Evolutionary conservation across 192 early-diverging fungal species (phyloP), one percentile per base, ranked within the genome.

Genomic region (Coemansia sp.): DNA sequence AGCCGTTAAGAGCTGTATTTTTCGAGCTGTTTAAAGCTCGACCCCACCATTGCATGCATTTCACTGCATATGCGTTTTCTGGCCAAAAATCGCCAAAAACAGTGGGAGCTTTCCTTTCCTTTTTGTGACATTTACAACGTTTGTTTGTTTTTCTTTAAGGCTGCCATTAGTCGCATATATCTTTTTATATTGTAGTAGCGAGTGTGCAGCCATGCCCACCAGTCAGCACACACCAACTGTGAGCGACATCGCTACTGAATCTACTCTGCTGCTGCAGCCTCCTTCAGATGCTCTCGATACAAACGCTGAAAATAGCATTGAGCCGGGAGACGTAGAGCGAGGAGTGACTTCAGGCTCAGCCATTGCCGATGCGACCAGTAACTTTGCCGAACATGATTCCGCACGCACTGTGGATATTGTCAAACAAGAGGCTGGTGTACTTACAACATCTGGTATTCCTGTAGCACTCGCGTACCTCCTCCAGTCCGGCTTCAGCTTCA

Each of bases 401-500:
- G 29, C 44, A 13, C n/a, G 23, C 7, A 50, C 76, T 25, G 50
- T 29, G 23, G 41, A 27, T 4, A 70, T 65, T 9, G 27, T 68
- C 17, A 57, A 42, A 25, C 62, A 79, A 13, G 75, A 79, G 41
- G 59, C 67, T 15, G 15, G 33, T 17, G 6, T 45, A 27, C 30
- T 81, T 33, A 40, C 52, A 33, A 15, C 17, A 38, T 41, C 79
- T 14, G 66, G 68, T 29, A 9, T 72, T 7, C 72, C 79, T 0
- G 54, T 76, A 15, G 52, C 60, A 6, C 22, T 67, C 38, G 65
- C 88, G 1, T 90, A 86, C 59, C 48, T 88, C 15, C 67, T 92
- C n/a, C 88, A 90, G 55, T 87, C 84, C 61, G 84, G 85, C 53
- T 74, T 92, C 30, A 82, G 85, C 59, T 69, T 89, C 42, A 68